These are phyloP conservation scores for Starmerella vaccinii DNA, from an alignment of 805 yeast genomes.

Conservation along the genomic window DNA sequence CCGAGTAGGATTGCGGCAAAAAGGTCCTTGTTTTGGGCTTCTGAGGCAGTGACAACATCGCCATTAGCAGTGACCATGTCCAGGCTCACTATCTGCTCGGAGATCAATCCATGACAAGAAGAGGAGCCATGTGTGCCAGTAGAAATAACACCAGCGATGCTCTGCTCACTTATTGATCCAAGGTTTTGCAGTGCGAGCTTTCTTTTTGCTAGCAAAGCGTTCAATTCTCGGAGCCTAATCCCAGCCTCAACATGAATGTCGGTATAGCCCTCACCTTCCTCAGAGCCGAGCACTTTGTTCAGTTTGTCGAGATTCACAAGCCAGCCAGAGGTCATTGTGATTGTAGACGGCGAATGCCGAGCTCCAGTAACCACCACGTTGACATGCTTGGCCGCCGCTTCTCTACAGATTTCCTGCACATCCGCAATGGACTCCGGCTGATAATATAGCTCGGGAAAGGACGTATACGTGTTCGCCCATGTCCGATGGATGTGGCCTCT, in stretches of 20 bases:
- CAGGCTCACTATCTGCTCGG: slow-evolving; percentile 75
- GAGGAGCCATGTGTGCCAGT: slow-evolving; percentile 97
- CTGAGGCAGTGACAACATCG: slow-evolving; percentile 54
- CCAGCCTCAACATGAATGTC: slow-evolving; percentile 97
- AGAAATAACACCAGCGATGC: slow-evolving; percentile 88
- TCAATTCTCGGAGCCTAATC: slow-evolving; percentile 62
- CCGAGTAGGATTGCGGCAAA: slow-evolving; percentile 79
- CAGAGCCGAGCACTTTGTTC: slow-evolving; percentile 43
- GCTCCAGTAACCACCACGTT: slow-evolving; percentile 81
- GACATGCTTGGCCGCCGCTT: slow-evolving; percentile 49
- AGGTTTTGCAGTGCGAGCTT: slow-evolving; percentile 79
- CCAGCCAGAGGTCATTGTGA: slow-evolving; percentile 86
- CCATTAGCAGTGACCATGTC: slow-evolving; percentile 71
- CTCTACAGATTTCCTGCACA: slow-evolving; percentile 52
- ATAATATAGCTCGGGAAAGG: slow-evolving; percentile 65
- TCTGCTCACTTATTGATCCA: slow-evolving; percentile 90
- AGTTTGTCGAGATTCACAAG: slow-evolving; percentile 73
- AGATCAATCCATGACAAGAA: slow-evolving; percentile 80
- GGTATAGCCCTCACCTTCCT: slow-evolving; percentile 50
- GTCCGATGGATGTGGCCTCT: slow-evolving; percentile 40
- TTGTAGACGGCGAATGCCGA: slow-evolving; percentile 88
- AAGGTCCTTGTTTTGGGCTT: slow-evolving; percentile 49
- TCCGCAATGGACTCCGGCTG: slow-evolving; percentile 69
- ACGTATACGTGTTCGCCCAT: slow-evolving; percentile 85
- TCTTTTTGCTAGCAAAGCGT: slow-evolving; percentile 49